Base-by-base conservation (phyloP, 108 stramenopile genomes). In the Aurantiochytrium sp. region DNA sequence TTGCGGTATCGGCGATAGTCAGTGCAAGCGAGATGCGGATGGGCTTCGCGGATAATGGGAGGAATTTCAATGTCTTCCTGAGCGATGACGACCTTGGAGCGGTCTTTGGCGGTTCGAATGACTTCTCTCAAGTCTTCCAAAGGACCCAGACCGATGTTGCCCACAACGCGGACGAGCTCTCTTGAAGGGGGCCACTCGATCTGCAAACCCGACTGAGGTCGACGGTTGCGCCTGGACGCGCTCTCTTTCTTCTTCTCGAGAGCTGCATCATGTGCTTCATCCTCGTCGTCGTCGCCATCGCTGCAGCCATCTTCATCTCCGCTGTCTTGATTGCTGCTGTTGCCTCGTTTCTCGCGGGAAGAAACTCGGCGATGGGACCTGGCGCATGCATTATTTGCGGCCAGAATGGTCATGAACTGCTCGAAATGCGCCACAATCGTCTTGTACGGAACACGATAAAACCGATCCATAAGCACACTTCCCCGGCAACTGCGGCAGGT, bases 381-480 rank as follows among this genome's bases (percentile, higher is more conserved):
- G 94, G 87, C 12, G 90, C 90, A 21, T 87, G 90, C 55, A 59
- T 87, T 35, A 23, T 92, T 88, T 29, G 72, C 83, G 55, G 87
- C 72, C 10, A 94, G 87, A 60, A 95, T 90, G 43, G 90, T 91
- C 10, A 95, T 59, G 87, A 94, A 94, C 91, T 95, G 94, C 53
- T 95, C 94, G 88, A 94, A 96, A 72, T 96, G 96, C 60, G 91
- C 83, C 6, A 96, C 95, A 14, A 96, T 92, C 6, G 95, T 95
- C 83, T 96, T 96, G 93, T 95, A 96, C 10, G 91, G 89, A 12
- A 96, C 92, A 10, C 92, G 72, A 55, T 96, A 95, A 90, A 94
- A 95, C 58, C 88, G 72, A 59, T 94, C 89, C 12, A 90, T 87
- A 21, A 60, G 87, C 43, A 72, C 72, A 57, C 58, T 49, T 72